These are phyloP conservation scores for Brassica rapa DNA, from an alignment of 345 rosid genomes.

Conservation along the genomic window DNA sequence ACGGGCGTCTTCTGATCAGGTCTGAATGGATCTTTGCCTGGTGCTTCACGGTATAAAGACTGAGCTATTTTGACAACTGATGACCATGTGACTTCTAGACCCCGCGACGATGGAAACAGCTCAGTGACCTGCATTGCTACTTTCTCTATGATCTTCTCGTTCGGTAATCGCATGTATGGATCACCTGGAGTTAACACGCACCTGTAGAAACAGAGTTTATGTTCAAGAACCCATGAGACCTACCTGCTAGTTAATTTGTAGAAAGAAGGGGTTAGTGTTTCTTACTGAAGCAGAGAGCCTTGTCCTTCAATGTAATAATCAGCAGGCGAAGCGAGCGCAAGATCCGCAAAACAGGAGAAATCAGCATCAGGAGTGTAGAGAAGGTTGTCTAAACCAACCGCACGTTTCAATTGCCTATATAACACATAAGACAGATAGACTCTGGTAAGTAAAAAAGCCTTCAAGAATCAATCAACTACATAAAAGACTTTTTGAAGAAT, in stretches of 20 bases:
- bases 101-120: conserved; percentile 88
- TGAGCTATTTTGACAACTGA: conserved; percentile 95
- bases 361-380: conserved; percentile 98
- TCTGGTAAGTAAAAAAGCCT: neutral
- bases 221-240: conserved; percentile 16
- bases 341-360: conserved; percentile 96
- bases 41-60: conserved; percentile 93
- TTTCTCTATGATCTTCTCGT: conserved; percentile 81
- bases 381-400: conserved; percentile 88
- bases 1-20: conserved; percentile 96
- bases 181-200: conserved; percentile 96
- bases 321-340: conserved; percentile 87
- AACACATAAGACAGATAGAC: conserved; percentile 5
- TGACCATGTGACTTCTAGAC: conserved; percentile 85
- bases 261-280: neutral
- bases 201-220: conserved; percentile 44
- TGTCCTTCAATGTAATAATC: conserved; percentile 96
- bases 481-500: neutral
- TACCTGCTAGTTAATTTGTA: neutral
- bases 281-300: conserved; percentile 98
- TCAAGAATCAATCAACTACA: neutral
- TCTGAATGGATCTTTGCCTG: conserved; percentile 93
- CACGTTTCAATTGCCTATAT: conserved; percentile 80
- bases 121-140: conserved; percentile 81
- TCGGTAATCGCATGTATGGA: conserved; percentile 87